Evolutionary conservation across 2,329 filamentous ascomycete species (phyloP).

Genomic region (Fusarium haematococcum): DNA sequence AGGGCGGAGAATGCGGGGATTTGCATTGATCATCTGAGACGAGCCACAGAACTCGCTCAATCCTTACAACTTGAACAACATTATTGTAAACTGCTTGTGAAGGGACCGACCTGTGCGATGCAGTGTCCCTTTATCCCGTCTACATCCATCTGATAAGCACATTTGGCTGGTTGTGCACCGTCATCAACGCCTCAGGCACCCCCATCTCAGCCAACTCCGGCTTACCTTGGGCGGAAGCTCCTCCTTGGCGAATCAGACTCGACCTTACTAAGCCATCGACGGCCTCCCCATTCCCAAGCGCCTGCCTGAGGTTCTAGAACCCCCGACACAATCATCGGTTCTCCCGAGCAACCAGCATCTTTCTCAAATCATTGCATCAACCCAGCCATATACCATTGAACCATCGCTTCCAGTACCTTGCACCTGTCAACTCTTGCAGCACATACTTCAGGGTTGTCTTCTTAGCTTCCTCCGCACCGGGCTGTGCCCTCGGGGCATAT

Average conservation of each 20-base stretch:
- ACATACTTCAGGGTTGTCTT: background rate
- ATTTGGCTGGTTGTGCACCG: background rate
- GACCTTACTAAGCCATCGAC: conserved; percentile 31
- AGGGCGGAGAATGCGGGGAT: conserved; percentile 19
- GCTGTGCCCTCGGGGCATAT: conserved; percentile 3
- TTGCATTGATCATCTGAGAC: conserved; percentile 1
- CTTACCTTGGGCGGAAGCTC: background rate
- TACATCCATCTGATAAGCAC: background rate
- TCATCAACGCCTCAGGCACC: background rate
- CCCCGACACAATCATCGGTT: conserved; percentile 12
- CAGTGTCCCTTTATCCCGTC: background rate
- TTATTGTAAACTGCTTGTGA: background rate
- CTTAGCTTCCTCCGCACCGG: background rate
- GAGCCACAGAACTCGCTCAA: conserved; percentile 1
- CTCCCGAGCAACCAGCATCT: conserved; percentile 5
- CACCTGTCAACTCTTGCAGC: background rate
- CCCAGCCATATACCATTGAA: conserved; percentile 4
- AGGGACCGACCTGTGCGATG: background rate
- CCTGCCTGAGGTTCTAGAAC: conserved; percentile 25
- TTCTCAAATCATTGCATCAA: conserved; percentile 29
- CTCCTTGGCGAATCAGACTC: conserved; percentile 3
- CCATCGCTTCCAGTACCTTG: background rate
- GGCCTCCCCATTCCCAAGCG: conserved; percentile 9
- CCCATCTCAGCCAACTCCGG: conserved; percentile 3
- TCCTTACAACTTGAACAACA: background rate